Percentiles rank a stretch among this genome's conserved stretches.
Evolutionary conservation across 2,329 filamentous ascomycete species (phyloP).

Genomic region (Fusarium fujikuroi): DNA sequence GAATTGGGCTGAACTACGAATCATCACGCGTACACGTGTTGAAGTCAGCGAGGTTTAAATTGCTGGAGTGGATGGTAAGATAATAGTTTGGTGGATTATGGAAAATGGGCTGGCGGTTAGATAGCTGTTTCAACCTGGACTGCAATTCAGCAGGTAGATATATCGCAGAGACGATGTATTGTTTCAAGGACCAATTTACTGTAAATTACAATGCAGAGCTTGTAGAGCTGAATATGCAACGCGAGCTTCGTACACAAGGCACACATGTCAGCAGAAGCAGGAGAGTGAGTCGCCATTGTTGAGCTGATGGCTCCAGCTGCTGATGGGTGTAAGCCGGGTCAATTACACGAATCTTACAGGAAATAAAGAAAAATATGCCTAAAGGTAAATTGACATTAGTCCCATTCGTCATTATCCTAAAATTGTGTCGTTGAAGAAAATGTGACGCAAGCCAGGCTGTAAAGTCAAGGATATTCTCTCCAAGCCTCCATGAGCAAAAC

Average conservation of each 20-base stretch:
- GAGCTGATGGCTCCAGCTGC: not conserved
- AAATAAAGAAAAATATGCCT: not conserved
- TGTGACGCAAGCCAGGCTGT: conserved; percentile 1
- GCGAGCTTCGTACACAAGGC: not conserved
- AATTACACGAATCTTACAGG: not conserved
- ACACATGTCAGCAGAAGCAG: not conserved
- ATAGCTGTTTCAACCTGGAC: not conserved
- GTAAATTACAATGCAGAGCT: not conserved
- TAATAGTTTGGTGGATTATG: not conserved
- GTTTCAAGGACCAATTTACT: too few species aligned
- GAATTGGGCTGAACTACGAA: not conserved
- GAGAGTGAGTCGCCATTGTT: not conserved
- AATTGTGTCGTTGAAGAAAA: not conserved
- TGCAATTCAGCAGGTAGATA: not conserved
- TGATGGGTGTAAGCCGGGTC: not conserved
- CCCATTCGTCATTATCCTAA: not conserved
- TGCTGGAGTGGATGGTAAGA: conserved; percentile 23
- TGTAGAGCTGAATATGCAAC: not conserved
- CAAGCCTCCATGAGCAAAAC: not conserved
- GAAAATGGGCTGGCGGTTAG: not conserved
- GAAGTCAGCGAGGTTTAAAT: not conserved
- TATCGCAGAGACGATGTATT: not conserved
- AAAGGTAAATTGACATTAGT: not conserved
- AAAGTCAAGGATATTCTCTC: not conserved
- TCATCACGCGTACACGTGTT: conserved; percentile 17